Base-by-base conservation (phyloP, 768 basidiomycete species). In the Boletus tomentosulus region DNA sequence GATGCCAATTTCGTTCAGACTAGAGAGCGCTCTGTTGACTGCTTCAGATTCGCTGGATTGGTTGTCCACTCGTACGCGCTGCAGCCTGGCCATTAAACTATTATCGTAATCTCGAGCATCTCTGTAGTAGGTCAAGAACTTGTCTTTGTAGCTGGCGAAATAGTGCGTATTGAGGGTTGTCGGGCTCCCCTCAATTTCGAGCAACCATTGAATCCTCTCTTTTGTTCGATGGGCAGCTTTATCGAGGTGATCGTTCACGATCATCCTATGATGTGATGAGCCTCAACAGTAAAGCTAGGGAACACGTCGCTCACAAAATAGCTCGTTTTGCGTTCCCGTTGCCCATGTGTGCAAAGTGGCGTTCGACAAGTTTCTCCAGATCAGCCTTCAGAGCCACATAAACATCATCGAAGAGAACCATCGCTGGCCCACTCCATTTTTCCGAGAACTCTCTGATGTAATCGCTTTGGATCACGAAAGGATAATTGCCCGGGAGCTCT, bases 401-500 rank as follows among this genome's bases (percentile, higher is more conserved):
- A 0, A 81, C 70, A 0, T 59, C 28, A 0, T 74, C 69, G 50
- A 80, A 82, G 8, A 89, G 73, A 0, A 50, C 27, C 16, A 73
- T 61, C 0, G 82, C 71, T 0, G 85, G 87, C 0, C 38, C 41
- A 0, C 52, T 46, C 87, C 87, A 88, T 46, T 78, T 60, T 15
- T 59, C 34, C 4, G 78, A 74, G 33, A 82, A 64, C 1, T 66
- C 53, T 2, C 60, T 50, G 48, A 89, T 84, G 55, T 78, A 84
- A 0, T 66, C 62, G 10, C 74, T 65, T 46, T 82, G 79, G 0
- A 89, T 82, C 0, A 82, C 71, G 55, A 84, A 88, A 0, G 87
- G 86, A 55, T 81, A 85, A 55, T 78, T 77, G 13, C 79, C 83
- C 0, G 86, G 86, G 0, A 89, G 75, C 59, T 89, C 87, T 1